A percentile compares a stretch with the other conserved stretches of the same genome.
Evolutionary conservation across 208 protist genomes (phyloP).

Genomic region (Trypanosoma rangeli): DNA sequence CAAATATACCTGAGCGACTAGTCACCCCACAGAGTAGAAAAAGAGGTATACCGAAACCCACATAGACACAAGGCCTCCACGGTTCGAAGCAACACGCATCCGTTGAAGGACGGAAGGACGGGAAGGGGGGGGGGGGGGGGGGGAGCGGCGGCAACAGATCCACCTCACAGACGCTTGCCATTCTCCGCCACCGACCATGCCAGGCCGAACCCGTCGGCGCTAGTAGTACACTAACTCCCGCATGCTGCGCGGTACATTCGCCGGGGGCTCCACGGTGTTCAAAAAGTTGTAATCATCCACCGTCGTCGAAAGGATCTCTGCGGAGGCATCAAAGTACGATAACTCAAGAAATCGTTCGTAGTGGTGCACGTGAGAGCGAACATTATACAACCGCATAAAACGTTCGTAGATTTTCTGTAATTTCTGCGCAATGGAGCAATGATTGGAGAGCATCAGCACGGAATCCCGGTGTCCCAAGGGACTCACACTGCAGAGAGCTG

Average conservation of each 20-base stretch:
- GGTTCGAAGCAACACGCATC: background rate
- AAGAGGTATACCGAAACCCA: background rate
- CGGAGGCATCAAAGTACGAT: slow-evolving; percentile 77
- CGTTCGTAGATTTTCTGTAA: slow-evolving; percentile 71
- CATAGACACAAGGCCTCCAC: background rate
- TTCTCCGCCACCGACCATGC: background rate
- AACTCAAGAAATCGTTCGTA: slow-evolving; percentile 90
- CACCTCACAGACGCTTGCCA: background rate
- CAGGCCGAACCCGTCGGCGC: slow-evolving; percentile 8
- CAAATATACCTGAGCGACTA: background rate
- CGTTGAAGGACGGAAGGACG: background rate
- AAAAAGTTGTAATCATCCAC: slow-evolving; percentile 88
- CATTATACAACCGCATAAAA: slow-evolving; percentile 92
- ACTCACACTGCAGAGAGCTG: slow-evolving; percentile 92
- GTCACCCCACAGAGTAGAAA: background rate
- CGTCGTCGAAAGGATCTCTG: slow-evolving; percentile 66
- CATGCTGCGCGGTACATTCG: slow-evolving; percentile 70
- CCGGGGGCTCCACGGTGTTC: slow-evolving; percentile 45
- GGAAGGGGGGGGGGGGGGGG: too few species aligned
- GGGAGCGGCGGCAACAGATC: background rate
- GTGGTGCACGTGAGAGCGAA: slow-evolving; percentile 93
- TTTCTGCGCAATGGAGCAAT: slow-evolving; percentile 83
- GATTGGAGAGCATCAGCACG: slow-evolving; percentile 94
- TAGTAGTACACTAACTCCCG: slow-evolving; percentile 81
- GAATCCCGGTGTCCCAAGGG: slow-evolving; percentile 90